Base-by-base conservation (phyloP, 352 stramenopile species). In the Phytophthora europaea region DNA sequence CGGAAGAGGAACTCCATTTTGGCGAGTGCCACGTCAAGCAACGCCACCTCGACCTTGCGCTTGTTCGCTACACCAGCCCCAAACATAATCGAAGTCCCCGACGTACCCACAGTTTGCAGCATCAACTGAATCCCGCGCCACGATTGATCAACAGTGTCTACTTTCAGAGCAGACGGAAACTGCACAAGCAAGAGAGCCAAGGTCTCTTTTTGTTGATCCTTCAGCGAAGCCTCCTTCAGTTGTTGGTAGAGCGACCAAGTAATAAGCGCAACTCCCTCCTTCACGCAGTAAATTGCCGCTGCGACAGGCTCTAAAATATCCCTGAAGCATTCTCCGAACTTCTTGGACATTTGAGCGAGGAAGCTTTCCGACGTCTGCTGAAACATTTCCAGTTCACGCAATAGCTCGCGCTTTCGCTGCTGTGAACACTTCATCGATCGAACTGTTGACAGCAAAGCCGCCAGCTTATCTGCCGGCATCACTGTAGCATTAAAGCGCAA, bases 321-420 rank as follows among this genome's bases (percentile, higher is more conserved):
- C 34, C 84, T 81, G 65, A 96, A 98, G 33, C 78, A 88, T 18
- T 82, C 79, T 0, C 68, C 75, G 78, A 90, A 98, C 64, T 94
- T 94, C 43, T 83, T 82, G 8, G 76, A 69, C 36, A 97, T 28
- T 59, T 93, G 90, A 34, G 75, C 57, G 20, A 91, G 28, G 50
- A 96, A 96, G 59, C 83, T 96, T 18, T 96, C 87, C 8, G 88
- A 95, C 7, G 90, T 97, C 52, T 96, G 89, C 65, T 97, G 89
- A 50, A 97, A 94, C 83, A 95, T 92, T n/a, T 94, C 85, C 12
- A 96, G 57, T 47, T 97, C 91, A 23, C 90, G 88, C 23, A 94
- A 67, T n/a, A 97, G 53, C 43, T 97, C 88, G 16, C 83, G 77
- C 13, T 81, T 88, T 65, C 90, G 90, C 18, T 67, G 73, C 13